Evolutionary conservation across 306 rosid genomes (phyloP), one percentile per base, ranked within the genome.

Genomic region (Prosopis cineraria): DNA sequence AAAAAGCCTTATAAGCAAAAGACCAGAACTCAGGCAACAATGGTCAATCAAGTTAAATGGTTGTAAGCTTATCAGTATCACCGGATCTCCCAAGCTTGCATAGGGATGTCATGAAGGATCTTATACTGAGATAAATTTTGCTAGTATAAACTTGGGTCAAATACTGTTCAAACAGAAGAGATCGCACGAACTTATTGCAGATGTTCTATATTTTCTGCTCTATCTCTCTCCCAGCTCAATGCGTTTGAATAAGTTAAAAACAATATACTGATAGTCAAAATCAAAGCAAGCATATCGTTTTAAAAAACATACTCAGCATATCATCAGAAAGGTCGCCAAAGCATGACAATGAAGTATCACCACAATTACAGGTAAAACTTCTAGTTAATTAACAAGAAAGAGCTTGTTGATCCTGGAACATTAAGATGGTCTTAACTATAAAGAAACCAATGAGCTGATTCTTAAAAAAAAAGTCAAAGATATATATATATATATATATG

Each of bases 1-100:
- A 73, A 72, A 41, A 43, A 72, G 60, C 29, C 78, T 78, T 63
- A 64, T 6, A 66, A 69, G 24, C 56, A 43, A 69, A 73, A 44
- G 50, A 39, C 55, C 48, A 24, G 19, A 68, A 79, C 60, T 37
- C 44, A 69, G 33, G 55, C 52, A 40, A 40, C 14, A 63, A 43
- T 19, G 19, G 25, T 65, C 30, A 58, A 75, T 68, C 52, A 79
- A 63, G 36, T 24, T 62, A 78, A 25, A 17, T 11, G 43, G 17
- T 50, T 56, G 59, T 52, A 7, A 52, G 20, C 27, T 22, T 9
- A 31, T 62, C 0, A 17, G 41, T 24, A 74, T 73, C 31, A 56
- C 41, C 73, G 40, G 39, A 67, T 65, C 34, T 59, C 73, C 41
- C 24, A 48, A 45, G 30, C n/a, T 34, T 53, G 74, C 50, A 73